phyloP scores from a whole-genome alignment of 371 early-diverging fungal species.

The Quaeritorhiza haematococci region DNA sequence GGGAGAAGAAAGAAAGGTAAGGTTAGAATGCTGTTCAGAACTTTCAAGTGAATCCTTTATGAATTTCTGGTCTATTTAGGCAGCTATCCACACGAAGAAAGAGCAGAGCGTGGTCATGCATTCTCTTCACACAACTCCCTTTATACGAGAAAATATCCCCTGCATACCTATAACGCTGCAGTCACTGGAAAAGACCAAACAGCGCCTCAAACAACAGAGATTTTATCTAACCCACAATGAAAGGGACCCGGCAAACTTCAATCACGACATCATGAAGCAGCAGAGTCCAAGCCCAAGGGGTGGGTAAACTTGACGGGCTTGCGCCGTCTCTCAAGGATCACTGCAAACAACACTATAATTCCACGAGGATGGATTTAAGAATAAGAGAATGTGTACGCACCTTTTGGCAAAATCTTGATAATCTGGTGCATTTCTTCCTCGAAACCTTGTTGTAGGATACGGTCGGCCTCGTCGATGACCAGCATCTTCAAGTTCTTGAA shows the following conservation, averaged over 20 bases:
- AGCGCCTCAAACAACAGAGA: constrained; percentile 21
- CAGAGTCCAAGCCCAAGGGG: neutral
- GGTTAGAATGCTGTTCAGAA: neutral
- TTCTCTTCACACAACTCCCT: no score
- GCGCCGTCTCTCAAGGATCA: neutral
- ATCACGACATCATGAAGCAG: neutral
- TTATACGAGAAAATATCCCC: constrained; percentile 9
- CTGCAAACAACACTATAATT: neutral
- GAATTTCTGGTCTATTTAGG: no score
- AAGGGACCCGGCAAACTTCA: no score
- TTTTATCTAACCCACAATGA: constrained; percentile 11
- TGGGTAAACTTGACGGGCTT: neutral
- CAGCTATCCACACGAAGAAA: neutral
- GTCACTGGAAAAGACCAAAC: neutral
- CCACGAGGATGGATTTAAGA: neutral
- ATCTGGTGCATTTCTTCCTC: constrained; percentile 98
- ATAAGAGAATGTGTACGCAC: constrained; percentile 19
- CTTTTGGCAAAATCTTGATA: constrained; percentile 77
- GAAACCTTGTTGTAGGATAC: constrained; percentile 96
- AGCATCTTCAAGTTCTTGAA: constrained; percentile 85
- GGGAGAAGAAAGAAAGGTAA: neutral
- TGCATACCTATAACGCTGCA: constrained; percentile 22
- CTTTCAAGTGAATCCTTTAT: no score
- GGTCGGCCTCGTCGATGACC: constrained; percentile 98
- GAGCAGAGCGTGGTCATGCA: neutral